phyloP scores from a whole-genome alignment of 2,329 filamentous ascomycete species.

The Eutypa lata region DNA sequence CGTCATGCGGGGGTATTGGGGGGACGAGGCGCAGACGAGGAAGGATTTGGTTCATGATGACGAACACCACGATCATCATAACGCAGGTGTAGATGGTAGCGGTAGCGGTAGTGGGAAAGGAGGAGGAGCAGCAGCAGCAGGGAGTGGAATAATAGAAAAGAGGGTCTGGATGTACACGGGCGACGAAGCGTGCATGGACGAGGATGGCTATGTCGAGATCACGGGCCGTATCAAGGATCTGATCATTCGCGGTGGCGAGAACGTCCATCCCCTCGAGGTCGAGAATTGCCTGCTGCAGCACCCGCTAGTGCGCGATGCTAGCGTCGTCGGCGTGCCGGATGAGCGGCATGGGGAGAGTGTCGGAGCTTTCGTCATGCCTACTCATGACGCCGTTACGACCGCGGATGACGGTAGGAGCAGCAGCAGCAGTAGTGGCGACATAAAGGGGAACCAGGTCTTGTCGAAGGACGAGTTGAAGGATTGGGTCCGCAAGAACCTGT shows the following conservation, averaged over 20 bases:
- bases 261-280: constrained; percentile 90
- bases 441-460: constrained; percentile 32
- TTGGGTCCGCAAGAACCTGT: constrained; percentile 70
- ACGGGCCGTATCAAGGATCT: constrained; percentile 92
- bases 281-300: constrained; percentile 83
- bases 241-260: constrained; percentile 93
- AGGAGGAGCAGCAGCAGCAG: too few species aligned
- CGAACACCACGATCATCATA: constrained; percentile 43
- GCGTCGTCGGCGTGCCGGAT: constrained; percentile 81
- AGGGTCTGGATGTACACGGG: constrained; percentile 87
- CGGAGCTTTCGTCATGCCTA: constrained; percentile 70
- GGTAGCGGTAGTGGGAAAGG: too few species aligned
- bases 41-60: constrained; percentile 56
- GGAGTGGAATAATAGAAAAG: too few species aligned
- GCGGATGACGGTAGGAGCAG: constrained; percentile 24
- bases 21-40: constrained; percentile 64
- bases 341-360: constrained; percentile 83
- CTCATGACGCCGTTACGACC: constrained; percentile 35
- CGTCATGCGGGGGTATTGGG: constrained; percentile 89
- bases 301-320: constrained; percentile 67
- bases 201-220: constrained; percentile 79
- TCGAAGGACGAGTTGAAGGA: constrained; percentile 58
- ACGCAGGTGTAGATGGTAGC: too few species aligned
- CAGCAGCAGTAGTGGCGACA: constrained; percentile 12
- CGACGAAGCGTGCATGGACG: constrained; percentile 85